These are phyloP conservation scores for Nicotiana paniculata DNA, from an alignment of 257 asterid species.

Conservation along the genomic window DNA sequence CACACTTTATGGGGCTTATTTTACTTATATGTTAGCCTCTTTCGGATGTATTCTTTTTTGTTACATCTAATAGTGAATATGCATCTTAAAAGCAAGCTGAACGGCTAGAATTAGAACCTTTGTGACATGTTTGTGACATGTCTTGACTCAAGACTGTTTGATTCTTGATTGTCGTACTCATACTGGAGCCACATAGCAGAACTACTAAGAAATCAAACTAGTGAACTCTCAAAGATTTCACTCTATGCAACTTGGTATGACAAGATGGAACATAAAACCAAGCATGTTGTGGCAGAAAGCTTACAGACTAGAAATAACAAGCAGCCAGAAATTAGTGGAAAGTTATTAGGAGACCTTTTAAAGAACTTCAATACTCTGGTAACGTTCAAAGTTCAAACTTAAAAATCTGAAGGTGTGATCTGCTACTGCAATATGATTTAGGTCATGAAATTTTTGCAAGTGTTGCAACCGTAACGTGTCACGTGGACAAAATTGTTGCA, in stretches of 20 bases:
- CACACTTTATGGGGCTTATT: not conserved
- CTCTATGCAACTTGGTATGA: not conserved
- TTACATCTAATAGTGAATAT: not conserved
- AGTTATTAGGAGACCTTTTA: not conserved
- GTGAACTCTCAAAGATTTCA: not conserved
- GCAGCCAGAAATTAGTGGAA: not conserved
- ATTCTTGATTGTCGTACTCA: not conserved
- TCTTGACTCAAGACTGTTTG: not conserved
- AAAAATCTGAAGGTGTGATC: not conserved
- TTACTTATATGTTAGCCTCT: not conserved
- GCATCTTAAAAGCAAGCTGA: not conserved
- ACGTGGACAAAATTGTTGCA: no score
- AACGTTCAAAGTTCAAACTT: not conserved
- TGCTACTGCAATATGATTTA: not conserved
- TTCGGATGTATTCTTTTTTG: no score
- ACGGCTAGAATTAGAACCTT: not conserved
- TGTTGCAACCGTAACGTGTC: no score
- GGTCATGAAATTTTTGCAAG: not conserved
- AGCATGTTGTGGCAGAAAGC: not conserved
- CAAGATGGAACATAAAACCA: not conserved
- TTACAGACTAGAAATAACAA: not conserved
- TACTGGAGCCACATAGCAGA: not conserved
- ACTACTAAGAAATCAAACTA: not conserved
- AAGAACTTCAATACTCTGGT: not conserved
- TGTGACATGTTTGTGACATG: not conserved